A percentile compares a stretch with the other conserved stretches of the same genome.
Conservation (phyloP, 2,329 filamentous ascomycete species). For the Diplodia mutila region DNA sequence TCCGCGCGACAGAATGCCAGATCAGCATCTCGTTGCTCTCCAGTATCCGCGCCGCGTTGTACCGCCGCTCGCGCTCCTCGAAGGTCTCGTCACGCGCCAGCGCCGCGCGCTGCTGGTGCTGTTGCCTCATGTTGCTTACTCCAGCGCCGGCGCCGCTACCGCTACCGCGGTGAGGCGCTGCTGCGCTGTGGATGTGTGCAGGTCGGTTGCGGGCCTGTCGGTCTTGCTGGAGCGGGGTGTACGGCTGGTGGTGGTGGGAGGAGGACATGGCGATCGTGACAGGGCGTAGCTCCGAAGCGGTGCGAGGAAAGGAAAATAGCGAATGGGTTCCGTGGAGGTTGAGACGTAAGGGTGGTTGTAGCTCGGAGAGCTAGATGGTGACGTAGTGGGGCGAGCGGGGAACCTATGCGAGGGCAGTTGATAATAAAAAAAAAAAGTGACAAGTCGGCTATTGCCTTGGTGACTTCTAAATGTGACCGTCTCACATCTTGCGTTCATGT, state of each 20-base stretch:
- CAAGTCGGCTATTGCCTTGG: constrained; percentile 5
- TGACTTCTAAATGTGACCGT: neutral
- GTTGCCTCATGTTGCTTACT: neutral
- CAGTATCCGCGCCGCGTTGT: constrained; percentile 39
- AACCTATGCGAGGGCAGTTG: neutral
- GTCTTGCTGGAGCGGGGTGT: constrained; percentile 35
- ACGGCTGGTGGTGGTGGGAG: constrained; percentile 2
- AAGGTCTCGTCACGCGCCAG: constrained; percentile 32
- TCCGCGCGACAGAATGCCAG: constrained; percentile 37
- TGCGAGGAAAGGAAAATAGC: too few relatives aligned
- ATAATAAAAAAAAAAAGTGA: constrained; percentile 14
- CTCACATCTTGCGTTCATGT: constrained; percentile 12
- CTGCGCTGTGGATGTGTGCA: constrained; percentile 22
- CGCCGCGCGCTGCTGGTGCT: neutral
- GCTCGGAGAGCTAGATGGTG: neutral
- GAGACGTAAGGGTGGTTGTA: neutral
- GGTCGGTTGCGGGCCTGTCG: constrained; percentile 35
- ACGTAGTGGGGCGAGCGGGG: neutral
- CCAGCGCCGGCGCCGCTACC: neutral
- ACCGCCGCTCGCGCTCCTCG: constrained; percentile 35
- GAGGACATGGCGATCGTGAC: neutral
- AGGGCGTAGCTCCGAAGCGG: neutral
- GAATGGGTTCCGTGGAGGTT: neutral
- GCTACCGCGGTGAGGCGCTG: neutral
- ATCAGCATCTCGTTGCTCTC: constrained; percentile 43